Conservation (phyloP, 495 filamentous ascomycete species). For the Tuber microsphaerosporum region DNA sequence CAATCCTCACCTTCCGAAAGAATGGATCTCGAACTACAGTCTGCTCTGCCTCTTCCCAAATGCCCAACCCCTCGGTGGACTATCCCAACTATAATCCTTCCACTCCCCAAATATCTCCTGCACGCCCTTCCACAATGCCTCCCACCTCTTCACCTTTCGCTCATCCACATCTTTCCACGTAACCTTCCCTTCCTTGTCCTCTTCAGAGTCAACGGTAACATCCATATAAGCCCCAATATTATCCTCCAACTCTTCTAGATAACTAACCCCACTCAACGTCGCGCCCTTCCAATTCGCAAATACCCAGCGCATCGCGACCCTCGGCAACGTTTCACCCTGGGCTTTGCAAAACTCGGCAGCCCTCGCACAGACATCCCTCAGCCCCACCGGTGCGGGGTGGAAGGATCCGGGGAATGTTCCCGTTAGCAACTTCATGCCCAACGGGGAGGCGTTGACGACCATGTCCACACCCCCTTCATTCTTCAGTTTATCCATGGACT, state of each 20-base stretch:
- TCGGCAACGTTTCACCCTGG: conserved; percentile 68
- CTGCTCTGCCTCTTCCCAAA: conserved; percentile 33
- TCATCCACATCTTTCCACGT: conserved; percentile 7
- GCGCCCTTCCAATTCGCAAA: conserved; percentile 73
- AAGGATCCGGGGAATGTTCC: conserved; percentile 68
- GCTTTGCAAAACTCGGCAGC: conserved; percentile 53
- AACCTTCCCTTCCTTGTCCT: conserved; percentile 11
- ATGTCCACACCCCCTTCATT: conserved; percentile 68
- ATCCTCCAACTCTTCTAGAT: conserved; percentile 45
- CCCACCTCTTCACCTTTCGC: conserved; percentile 43
- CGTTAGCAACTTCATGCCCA: conserved; percentile 85
- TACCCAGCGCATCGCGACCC: conserved; percentile 75
- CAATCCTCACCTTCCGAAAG: background rate
- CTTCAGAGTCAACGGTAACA: conserved; percentile 6
- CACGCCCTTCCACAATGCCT: conserved; percentile 52
- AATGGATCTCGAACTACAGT: conserved; percentile 3
- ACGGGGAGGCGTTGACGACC: conserved; percentile 75
- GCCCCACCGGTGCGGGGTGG: conserved; percentile 71
- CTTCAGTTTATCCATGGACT: conserved; percentile 53
- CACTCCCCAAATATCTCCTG: conserved; percentile 53
- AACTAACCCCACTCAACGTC: conserved; percentile 46
- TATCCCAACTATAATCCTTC: conserved; percentile 59
- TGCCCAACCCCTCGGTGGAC: conserved; percentile 50
- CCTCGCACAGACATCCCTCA: conserved; percentile 55
- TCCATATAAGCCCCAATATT: conserved; percentile 45